Evolutionary conservation across 768 basidiomycete species (phyloP).

Genomic region (Panaeolus cyanescens): DNA sequence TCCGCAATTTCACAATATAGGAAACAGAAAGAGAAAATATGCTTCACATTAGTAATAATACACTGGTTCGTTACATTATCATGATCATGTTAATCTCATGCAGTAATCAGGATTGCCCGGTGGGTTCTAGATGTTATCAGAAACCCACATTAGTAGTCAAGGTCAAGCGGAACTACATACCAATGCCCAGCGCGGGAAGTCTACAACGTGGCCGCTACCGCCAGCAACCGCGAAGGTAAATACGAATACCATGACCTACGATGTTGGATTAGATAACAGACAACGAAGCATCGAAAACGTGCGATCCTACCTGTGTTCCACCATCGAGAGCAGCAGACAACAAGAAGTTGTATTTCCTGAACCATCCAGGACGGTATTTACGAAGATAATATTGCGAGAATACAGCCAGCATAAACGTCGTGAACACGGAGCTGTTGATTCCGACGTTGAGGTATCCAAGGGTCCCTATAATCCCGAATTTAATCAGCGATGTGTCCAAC

Average conservation of each 20-base stretch:
- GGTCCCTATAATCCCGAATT: slow-evolving; percentile 25
- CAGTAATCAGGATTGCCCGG: slow-evolving; percentile 30
- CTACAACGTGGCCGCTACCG: slow-evolving; percentile 38
- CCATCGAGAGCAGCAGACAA: slow-evolving; percentile 54
- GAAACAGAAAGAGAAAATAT: too few relatives aligned
- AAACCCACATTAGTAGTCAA: slow-evolving; percentile 12
- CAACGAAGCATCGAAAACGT: slow-evolving; percentile 14
- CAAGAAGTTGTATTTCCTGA: slow-evolving; percentile 55
- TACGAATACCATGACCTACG: slow-evolving; percentile 44
- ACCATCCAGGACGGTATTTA: slow-evolving; percentile 44
- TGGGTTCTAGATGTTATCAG: slow-evolving; percentile 20
- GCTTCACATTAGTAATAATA: background rate
- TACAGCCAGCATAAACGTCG: slow-evolving; percentile 43
- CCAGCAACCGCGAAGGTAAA: slow-evolving; percentile 47
- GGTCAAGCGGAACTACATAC: slow-evolving; percentile 22
- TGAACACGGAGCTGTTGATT: slow-evolving; percentile 56
- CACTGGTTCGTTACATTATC: background rate
- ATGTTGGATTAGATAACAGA: slow-evolving; percentile 24
- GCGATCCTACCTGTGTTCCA: slow-evolving; percentile 40
- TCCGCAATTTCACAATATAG: too few relatives aligned
- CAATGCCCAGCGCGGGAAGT: slow-evolving; percentile 41
- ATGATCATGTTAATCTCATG: slow-evolving; percentile 16
- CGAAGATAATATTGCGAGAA: slow-evolving; percentile 50
- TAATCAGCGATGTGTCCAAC: background rate
- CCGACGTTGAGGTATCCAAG: slow-evolving; percentile 54